These are phyloP conservation scores for Exophiala xenobiotica DNA, from an alignment of 2,329 filamentous ascomycete genomes.

Conservation along the genomic window DNA sequence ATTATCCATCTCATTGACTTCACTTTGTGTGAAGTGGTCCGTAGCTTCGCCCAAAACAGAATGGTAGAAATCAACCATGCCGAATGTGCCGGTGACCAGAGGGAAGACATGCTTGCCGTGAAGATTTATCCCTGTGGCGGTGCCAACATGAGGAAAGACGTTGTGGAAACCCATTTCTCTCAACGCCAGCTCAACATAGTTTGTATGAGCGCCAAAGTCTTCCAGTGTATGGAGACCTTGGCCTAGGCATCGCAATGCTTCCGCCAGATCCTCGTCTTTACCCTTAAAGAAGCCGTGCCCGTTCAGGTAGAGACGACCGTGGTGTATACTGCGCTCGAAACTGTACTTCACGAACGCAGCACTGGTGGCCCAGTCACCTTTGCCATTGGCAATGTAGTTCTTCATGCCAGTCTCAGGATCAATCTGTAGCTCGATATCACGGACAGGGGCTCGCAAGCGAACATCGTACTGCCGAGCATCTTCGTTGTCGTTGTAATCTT, in stretches of 20 bases:
- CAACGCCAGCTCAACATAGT: conserved; percentile 76
- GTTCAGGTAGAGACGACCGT: conserved; percentile 70
- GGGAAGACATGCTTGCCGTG: conserved; percentile 68
- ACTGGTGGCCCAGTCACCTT: conserved; percentile 84
- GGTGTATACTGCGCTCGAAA: conserved; percentile 71
- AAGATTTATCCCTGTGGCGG: conserved; percentile 63
- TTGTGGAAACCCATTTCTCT: conserved; percentile 67
- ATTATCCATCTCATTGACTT: conserved; percentile 76
- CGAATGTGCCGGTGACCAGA: conserved; percentile 71
- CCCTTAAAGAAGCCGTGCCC: conserved; percentile 60
- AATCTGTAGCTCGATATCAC: conserved; percentile 68
- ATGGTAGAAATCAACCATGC: conserved; percentile 80
- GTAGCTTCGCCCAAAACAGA: conserved; percentile 74
- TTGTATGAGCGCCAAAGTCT: conserved; percentile 77
- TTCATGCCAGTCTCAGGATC: conserved; percentile 89
- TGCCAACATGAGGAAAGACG: conserved; percentile 74
- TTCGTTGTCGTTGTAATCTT: conserved; percentile 79
- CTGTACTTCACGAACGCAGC: conserved; percentile 79
- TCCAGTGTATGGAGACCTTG: conserved; percentile 76
- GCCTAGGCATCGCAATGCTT: conserved; percentile 73
- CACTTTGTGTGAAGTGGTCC: conserved; percentile 81
- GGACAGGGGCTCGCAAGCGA: conserved; percentile 77
- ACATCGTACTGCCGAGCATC: conserved; percentile 82
- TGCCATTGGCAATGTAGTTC: conserved; percentile 95
- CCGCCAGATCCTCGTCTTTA: conserved; percentile 74